These are phyloP conservation scores for Populus euphratica DNA, from an alignment of 345 rosid genomes.

Conservation along the genomic window DNA sequence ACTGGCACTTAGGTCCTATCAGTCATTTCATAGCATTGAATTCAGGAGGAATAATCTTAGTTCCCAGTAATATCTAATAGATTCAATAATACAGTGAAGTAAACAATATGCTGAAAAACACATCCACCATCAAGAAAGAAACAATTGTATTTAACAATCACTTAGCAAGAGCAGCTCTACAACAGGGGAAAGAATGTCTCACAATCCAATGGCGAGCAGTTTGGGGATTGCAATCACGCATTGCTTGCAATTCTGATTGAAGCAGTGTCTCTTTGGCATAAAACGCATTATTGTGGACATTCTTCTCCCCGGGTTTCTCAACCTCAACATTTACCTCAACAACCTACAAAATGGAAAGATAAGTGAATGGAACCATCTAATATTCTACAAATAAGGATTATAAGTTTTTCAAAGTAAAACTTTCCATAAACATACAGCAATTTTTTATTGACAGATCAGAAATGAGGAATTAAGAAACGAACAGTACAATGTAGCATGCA, in stretches of 20 bases:
- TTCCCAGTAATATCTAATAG: background rate
- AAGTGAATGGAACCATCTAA: background rate
- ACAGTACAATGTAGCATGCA: background rate
- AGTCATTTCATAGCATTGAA: background rate
- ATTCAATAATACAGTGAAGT: background rate
- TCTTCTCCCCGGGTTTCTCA: slow-evolving; percentile 72
- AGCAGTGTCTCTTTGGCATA: slow-evolving; percentile 79
- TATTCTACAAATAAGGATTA: background rate
- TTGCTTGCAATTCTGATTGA: slow-evolving; percentile 67
- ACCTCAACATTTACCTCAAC: slow-evolving; percentile 75
- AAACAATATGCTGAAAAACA: background rate
- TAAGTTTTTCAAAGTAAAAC: background rate
- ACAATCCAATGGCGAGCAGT: slow-evolving; percentile 93
- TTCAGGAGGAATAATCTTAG: background rate
- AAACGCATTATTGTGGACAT: slow-evolving; percentile 86
- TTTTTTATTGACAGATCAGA: background rate
- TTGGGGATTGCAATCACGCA: slow-evolving; percentile 74
- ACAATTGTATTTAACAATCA: background rate
- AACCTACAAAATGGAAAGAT: slow-evolving; percentile 41
- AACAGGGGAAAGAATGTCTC: slow-evolving; percentile 28
- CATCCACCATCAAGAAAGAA: background rate
- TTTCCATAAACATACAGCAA: background rate
- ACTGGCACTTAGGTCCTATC: background rate
- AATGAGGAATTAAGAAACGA: background rate
- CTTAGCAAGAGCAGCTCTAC: background rate